Evolutionary conservation across 805 yeast species (phyloP).

Genomic region (Sugiyamaella boreocaroliniensis): DNA sequence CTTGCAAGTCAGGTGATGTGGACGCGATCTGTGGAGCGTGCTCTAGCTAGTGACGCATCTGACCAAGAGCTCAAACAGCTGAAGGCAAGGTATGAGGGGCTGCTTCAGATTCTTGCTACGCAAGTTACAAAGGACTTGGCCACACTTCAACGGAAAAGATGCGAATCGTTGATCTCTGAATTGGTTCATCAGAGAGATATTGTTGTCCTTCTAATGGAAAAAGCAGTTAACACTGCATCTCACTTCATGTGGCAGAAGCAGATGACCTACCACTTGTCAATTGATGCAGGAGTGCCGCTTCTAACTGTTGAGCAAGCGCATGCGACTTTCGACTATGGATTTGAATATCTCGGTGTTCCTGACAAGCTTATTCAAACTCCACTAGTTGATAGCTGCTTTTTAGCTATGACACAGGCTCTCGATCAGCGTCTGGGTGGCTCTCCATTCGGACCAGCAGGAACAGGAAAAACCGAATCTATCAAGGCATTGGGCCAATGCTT

Average conservation of each 20-base stretch:
- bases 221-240: slow-evolving; percentile 8
- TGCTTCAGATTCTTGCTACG: slow-evolving; percentile 28
- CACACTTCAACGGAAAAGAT: slow-evolving; percentile 35
- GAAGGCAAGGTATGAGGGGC: background rate
- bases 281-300: slow-evolving; percentile 26
- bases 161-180: slow-evolving; percentile 63
- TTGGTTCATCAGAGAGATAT: slow-evolving; percentile 51
- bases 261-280: slow-evolving; percentile 42
- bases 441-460: slow-evolving; percentile 94
- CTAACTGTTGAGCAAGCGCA: slow-evolving; percentile 49
- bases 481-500: slow-evolving; percentile 75
- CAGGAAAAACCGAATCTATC: slow-evolving; percentile 90
- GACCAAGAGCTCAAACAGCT: background rate
- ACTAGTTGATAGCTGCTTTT: slow-evolving; percentile 53
- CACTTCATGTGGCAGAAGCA: slow-evolving; percentile 45
- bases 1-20: slow-evolving; percentile 53
- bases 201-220: slow-evolving; percentile 19
- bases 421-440: slow-evolving; percentile 78
- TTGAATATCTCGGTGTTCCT: slow-evolving; percentile 72
- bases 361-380: slow-evolving; percentile 75
- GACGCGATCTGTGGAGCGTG: slow-evolving; percentile 40
- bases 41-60: slow-evolving; percentile 11
- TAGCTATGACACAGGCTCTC: slow-evolving; percentile 68
- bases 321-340: slow-evolving; percentile 56
- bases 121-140: slow-evolving; percentile 28